Evolutionary conservation across 2,329 filamentous ascomycete species (phyloP).

Genomic region (Clarireedia homoeocarpa): DNA sequence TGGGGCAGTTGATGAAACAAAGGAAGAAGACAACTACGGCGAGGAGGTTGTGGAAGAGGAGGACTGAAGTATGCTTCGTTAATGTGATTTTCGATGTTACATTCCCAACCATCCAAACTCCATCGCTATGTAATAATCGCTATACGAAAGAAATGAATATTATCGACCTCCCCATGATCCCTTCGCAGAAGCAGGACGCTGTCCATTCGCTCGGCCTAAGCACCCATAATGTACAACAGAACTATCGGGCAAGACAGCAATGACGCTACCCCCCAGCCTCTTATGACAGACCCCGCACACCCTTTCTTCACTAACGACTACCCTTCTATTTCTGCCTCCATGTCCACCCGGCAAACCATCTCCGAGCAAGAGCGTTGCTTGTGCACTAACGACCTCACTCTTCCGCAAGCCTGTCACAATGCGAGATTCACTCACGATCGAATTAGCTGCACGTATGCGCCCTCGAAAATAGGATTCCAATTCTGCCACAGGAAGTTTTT

Average conservation of each 20-base stretch:
- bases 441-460: slow-evolving; percentile 79
- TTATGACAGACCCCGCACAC: slow-evolving; percentile 93
- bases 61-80: slow-evolving; percentile 28
- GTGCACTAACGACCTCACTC: slow-evolving; percentile 69
- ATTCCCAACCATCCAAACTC: slow-evolving; percentile 15
- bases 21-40: slow-evolving; percentile 74
- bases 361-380: slow-evolving; percentile 67
- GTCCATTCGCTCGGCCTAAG: slow-evolving; percentile 46
- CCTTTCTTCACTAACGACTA: slow-evolving; percentile 78
- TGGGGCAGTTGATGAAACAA: slow-evolving; percentile 41
- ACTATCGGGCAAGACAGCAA: slow-evolving; percentile 81
- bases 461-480: slow-evolving; percentile 89
- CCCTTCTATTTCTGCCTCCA: slow-evolving; percentile 54
- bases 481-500: slow-evolving; percentile 66
- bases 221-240: slow-evolving; percentile 78
- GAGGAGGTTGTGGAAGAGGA: slow-evolving; percentile 70
- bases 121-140: slow-evolving; percentile 22
- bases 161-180: slow-evolving; percentile 20
- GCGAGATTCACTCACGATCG: slow-evolving; percentile 69
- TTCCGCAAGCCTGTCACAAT: slow-evolving; percentile 71
- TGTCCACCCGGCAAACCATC: slow-evolving; percentile 48
- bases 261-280: slow-evolving; percentile 81
- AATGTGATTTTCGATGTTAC: slow-evolving; percentile 5
- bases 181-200: slow-evolving; percentile 16
- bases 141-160: slow-evolving; percentile 9